phyloP scores from a whole-genome alignment of 306 rosid species.

The Vigna reflexopilosa region DNA sequence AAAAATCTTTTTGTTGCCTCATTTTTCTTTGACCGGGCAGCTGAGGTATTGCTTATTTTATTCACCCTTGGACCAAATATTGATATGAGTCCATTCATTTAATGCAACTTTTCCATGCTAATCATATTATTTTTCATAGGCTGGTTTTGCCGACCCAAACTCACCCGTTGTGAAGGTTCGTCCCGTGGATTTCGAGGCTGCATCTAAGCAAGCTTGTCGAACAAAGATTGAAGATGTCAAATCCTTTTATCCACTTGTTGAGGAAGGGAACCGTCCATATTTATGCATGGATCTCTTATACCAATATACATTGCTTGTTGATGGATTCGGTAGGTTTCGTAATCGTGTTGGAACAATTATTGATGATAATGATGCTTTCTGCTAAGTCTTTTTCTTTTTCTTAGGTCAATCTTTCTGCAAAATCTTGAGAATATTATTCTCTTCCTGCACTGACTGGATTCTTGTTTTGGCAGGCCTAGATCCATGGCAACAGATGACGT shows the following conservation, averaged over 20 bases:
- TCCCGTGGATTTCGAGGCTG: constrained; percentile 72
- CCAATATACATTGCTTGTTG: constrained; percentile 76
- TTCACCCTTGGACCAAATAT: constrained; percentile 19
- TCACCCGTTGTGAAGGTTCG: constrained; percentile 63
- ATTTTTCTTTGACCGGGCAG: constrained; percentile 97
- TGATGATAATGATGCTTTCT: constrained; percentile 1
- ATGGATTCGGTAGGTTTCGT: constrained; percentile 74
- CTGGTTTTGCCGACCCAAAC: constrained; percentile 79
- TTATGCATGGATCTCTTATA: constrained; percentile 94
- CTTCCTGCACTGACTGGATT: constrained; percentile 1
- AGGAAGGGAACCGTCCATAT: constrained; percentile 73
- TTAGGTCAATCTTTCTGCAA: neutral
- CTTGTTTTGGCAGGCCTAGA: constrained; percentile 64
- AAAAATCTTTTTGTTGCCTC: constrained; percentile 93
- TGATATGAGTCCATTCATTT: neutral
- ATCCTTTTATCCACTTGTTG: constrained; percentile 53
- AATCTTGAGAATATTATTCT: constrained; percentile 26
- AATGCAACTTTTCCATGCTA: constrained; percentile 29
- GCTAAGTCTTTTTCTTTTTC: neutral
- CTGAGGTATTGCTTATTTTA: constrained; percentile 63
- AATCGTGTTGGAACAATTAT: neutral
- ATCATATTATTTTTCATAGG: constrained; percentile 52
- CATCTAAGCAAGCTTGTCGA: constrained; percentile 83
- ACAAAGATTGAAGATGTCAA: constrained; percentile 70
- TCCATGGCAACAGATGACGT: constrained; percentile 82